Evolutionary conservation across 2,329 filamentous ascomycete genomes (phyloP), one percentile per base, ranked within the genome.

Genomic region (Fusarium euwallaceae): DNA sequence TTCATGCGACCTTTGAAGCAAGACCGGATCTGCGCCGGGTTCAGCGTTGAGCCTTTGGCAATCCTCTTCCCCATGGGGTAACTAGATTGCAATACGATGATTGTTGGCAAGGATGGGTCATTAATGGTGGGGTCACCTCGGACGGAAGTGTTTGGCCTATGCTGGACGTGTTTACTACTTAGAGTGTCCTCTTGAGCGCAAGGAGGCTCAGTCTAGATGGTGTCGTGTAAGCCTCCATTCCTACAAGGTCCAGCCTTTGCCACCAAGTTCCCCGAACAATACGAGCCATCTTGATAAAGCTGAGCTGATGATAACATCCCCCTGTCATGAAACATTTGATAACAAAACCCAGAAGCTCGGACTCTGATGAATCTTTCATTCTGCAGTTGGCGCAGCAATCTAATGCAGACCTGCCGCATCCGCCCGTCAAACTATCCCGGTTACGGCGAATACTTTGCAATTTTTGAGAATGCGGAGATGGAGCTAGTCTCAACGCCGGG

Each of bases 21-120:
- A 10, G 9, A 41, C 37, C 27, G 24, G 27, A 45, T 55, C 51
- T 32, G 4, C n/a, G 51, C 51, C 51, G 48, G 24, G 48, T 53
- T n/a, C 48, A 29, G 12, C 24, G 16, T 7, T 6, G 14, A 29
- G 24, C 48, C 59, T 75, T n/a, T 39, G 45, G 17, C 65, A 62
- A 60, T 73, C 48, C 60, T 70, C 72, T 74, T 70, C 72, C 72
- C 72, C 72, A 74, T 61, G 72, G 72, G 72, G 72, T 75, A 70
- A 63, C 20, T 43, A 59, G 45, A 73, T 62, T 75, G 41, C 59
- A 73, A 60, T n/a, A 51, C 27, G 17, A 56, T 17, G 22, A 63
- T 29, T n/a, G 12, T 37, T 17, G 4, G 41, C 3, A 29, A 61
- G 34, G 29, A 29, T 39, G 6, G 32, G 17, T 11, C 22, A 43